phyloP scores from a whole-genome alignment of 164 flowering plant species.

The Piper longum region DNA sequence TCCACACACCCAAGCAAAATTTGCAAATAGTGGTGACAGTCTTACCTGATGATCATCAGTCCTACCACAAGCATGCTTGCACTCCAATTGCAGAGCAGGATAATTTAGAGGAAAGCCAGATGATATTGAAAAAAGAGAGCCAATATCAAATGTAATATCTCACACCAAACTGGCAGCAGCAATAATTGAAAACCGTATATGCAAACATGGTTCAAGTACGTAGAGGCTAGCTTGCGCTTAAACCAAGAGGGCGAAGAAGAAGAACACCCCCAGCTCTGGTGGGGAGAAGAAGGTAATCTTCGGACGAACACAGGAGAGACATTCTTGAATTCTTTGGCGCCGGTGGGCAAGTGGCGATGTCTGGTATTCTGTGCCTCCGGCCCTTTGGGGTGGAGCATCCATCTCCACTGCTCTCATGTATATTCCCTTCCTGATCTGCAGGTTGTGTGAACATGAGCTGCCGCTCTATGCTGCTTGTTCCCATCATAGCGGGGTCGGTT shows the following conservation, averaged over 20 bases:
- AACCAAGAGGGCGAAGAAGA: constrained; percentile 29
- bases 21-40: no score
- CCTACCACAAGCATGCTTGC: no score
- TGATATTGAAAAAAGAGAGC: not conserved
- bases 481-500: not conserved
- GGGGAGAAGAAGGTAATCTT: constrained; percentile 22
- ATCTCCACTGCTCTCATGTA: not conserved
- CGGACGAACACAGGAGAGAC: constrained; percentile 7
- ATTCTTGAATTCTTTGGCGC: constrained; percentile 39
- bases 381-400: constrained; percentile 33
- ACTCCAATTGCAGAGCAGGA: no score
- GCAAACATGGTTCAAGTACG: not conserved
- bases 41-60: no score
- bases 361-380: constrained; percentile 24
- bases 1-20: no score
- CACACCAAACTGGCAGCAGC: constrained; percentile 1
- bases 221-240: not conserved
- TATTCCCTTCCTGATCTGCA: not conserved
- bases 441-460: not conserved
- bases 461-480: not conserved
- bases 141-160: constrained; percentile 1
- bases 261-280: constrained; percentile 36
- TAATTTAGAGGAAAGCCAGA: no score
- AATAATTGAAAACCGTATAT: not conserved
- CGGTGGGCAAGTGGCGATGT: constrained; percentile 31